Evolutionary conservation across 2,329 filamentous ascomycete genomes (phyloP), one percentile per base, ranked within the genome.

Genomic region (Aspergillus sp.): DNA sequence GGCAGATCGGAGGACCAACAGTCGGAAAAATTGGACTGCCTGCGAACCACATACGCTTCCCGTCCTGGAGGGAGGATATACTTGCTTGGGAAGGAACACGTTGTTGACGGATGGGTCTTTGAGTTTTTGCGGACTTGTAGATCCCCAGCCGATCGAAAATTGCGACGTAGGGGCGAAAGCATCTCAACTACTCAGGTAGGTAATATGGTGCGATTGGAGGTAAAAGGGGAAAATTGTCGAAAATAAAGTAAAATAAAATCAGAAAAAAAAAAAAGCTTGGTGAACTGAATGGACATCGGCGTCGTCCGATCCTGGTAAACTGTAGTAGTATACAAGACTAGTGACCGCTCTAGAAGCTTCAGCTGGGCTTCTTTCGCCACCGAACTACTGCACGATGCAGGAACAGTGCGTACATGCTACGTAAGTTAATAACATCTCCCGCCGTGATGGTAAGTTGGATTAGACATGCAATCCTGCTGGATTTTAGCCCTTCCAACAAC

Each of bases 71-170:
- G 39, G 23, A 55, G 53, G 39, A 32, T 47, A 47, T 30, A 19
- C 53, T 44, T 10, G 11, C 10, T 55, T 47, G 25, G 53, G 53
- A 47, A 55, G 32, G 15, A 41, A 55, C 53, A 55, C 53, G 53
- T 55, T 55, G 41, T 55, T 55, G 53, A 55, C 53, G 53, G 53
- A 55, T 55, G 53, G 41, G 39, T 30, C 23, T 42, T 44, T 41
- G 52, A 27, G 23, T 32, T 44, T 55, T 23, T 11, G 41, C 5
- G 53, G 32, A 27, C 8, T 47, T 27, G 41, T 30, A 25, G 53
- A 55, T 55, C 53, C 11, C 32, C 17, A 42, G 41, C 8, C 8
- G 53, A 36, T 23, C 25, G 27, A 25, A 42, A 21, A 47, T 38
- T 53, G 30, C 19, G 50, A 19, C 38, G 11, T 30, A 42, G n/a